phyloP scores from a whole-genome alignment of 495 filamentous ascomycete genomes.

The Letharia lupina region DNA sequence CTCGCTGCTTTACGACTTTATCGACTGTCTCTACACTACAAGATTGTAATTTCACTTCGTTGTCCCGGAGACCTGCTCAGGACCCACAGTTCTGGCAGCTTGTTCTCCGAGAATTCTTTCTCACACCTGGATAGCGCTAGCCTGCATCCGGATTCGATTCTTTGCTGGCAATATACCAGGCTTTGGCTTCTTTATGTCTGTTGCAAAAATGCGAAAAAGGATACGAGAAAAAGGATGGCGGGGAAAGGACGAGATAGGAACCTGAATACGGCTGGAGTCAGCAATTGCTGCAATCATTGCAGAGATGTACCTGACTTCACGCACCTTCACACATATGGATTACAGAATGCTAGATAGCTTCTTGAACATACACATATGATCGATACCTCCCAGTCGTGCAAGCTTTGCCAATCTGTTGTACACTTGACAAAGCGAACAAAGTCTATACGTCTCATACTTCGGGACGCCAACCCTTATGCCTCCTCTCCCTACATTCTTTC shows the following conservation, averaged over 20 bases:
- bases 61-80: background rate
- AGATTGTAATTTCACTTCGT: constrained; percentile 19
- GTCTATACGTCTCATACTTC: background rate
- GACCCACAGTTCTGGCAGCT: background rate
- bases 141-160: constrained; percentile 9
- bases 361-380: constrained; percentile 8
- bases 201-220: constrained; percentile 5
- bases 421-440: background rate
- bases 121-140: constrained; percentile 17
- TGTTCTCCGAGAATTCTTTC: constrained; percentile 3
- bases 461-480: background rate
- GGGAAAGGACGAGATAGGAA: background rate
- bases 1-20: constrained; percentile 19
- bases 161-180: constrained; percentile 13
- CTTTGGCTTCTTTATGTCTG: background rate
- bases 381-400: background rate
- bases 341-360: constrained; percentile 7
- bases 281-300: constrained; percentile 2
- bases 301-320: constrained; percentile 7
- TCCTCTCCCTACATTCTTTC: background rate
- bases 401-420: background rate
- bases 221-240: background rate
- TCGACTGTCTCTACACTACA: constrained; percentile 21
- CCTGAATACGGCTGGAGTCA: background rate
- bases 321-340: background rate